A percentile compares a stretch with the other conserved stretches of the same genome.
These are phyloP conservation scores for Citrus hindsii DNA, from an alignment of 345 rosid genomes.

Conservation along the genomic window DNA sequence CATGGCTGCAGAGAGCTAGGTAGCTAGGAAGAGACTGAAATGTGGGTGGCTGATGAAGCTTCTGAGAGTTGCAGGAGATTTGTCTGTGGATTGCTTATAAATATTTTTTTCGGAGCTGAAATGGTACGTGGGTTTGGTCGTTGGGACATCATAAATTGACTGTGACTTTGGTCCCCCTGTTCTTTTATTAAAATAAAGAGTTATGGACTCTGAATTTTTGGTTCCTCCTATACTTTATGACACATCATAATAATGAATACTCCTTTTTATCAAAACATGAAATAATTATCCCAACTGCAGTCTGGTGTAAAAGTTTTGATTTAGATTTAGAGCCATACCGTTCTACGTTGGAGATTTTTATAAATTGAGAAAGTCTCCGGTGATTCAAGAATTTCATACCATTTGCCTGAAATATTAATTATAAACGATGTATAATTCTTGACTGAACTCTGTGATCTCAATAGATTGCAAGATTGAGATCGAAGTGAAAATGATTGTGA, in stretches of 20 bases:
- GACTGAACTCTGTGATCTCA: too few relatives aligned
- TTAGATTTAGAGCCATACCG: not conserved
- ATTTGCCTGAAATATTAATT: not conserved
- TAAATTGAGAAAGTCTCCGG: too few relatives aligned
- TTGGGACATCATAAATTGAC: conserved; percentile 1
- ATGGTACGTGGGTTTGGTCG: conserved; percentile 7
- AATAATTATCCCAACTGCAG: not conserved
- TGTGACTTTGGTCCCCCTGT: not conserved
- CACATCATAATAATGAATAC: not conserved
- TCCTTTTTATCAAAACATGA: not conserved
- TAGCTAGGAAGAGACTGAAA: not conserved
- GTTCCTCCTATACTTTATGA: not conserved
- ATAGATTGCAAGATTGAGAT: not conserved
- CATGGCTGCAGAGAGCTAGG: not conserved
- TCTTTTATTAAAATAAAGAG: not conserved
- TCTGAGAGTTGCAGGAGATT: conserved; percentile 10
- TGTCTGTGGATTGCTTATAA: conserved; percentile 7
- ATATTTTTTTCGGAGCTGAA: conserved; percentile 7
- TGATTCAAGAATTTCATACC: not conserved
- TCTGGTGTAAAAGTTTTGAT: not conserved
- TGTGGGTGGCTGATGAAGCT: not conserved
- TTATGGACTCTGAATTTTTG: not conserved
- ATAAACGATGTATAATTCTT: not conserved
- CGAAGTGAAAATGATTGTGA: conserved; percentile 1
- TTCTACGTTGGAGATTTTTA: too few relatives aligned